Conservation (phyloP, 345 rosid genomes). For the Salix suchowensis region DNA sequence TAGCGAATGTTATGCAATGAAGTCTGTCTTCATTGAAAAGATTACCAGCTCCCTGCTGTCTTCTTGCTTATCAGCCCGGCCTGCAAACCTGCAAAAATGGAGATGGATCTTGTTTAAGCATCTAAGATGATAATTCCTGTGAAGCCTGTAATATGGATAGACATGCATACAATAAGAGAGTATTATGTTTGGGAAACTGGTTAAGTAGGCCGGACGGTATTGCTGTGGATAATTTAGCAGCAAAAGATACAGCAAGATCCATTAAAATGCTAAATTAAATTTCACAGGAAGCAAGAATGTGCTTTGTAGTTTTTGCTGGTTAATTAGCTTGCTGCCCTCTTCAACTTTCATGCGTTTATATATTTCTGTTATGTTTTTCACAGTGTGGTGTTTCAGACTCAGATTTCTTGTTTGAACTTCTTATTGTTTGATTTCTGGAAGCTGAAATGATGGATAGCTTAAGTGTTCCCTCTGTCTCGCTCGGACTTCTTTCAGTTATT, state of each 20-base stretch:
- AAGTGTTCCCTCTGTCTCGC: not conserved
- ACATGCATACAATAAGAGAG: not conserved
- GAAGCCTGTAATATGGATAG: not conserved
- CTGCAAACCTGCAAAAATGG: not conserved
- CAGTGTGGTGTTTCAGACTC: not conserved
- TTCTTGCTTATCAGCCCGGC: not conserved
- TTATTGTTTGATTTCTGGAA: not conserved
- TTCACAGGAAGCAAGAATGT: not conserved
- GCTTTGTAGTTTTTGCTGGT: not conserved
- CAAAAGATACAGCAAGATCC: not conserved
- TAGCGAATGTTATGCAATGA: too few species aligned
- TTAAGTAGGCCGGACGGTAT: not conserved
- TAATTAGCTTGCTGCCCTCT: not conserved
- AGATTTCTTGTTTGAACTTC: not conserved
- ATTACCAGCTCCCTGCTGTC: too few species aligned
- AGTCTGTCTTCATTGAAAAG: too few species aligned
- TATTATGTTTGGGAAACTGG: not conserved
- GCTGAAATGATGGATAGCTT: not conserved
- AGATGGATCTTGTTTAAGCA: not conserved
- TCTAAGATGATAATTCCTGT: not conserved
- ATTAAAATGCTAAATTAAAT: not conserved
- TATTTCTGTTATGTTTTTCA: not conserved
- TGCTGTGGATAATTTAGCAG: not conserved
- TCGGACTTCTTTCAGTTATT: not conserved
- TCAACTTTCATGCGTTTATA: not conserved